Evolutionary conservation across 2,329 filamentous ascomycete species (phyloP), one percentile per base, ranked within the genome.

Genomic region (Grosmannia penicillata): DNA sequence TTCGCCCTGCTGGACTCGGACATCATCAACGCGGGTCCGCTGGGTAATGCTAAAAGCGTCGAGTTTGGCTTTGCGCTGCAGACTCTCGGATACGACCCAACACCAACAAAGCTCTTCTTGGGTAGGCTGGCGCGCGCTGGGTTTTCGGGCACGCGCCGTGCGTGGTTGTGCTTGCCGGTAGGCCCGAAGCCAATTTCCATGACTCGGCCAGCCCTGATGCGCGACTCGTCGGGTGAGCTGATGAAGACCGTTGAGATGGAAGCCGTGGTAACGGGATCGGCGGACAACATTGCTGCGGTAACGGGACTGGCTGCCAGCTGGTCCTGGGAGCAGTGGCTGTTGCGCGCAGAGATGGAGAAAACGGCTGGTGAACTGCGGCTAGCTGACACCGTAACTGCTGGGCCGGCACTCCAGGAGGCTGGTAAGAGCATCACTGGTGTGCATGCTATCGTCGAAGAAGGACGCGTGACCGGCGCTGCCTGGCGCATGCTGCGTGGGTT

Each of bases 271-370:
- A 56, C 59, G n/a, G 82, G 82, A 8, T 81, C 72, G 49, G 85
- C 81, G 0, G 72, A 77, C 36, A 73, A 77, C 52, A 73, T 78
- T 13, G 82, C 83, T 2, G 76, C 72, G 49, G 66, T 94, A 47
- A 81, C 82, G 11, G 87, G 87, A 17, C 62, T 96, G 29, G 75
- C 89, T 1, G 91, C 85, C 5, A 78, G 81, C 21, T 91, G 86
- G 78, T 78, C 78, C 55, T 98, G 87, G 89, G 91, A 98, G 69
- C 82, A 84, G 56, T 98, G 91, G 91, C 72, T 96, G 56, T 62
- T 95, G 48, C 83, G 85, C 52, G 71, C 89, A 51, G 82, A 91
- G 61, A 72, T 79, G 61, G 87, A 95, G 64, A 91, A 72, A 57
- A 66, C 66, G 5, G 65, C 84, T 53, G 81, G 82, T 21, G 78